Conservation (phyloP, 805 yeast species). For the Blastobotrys americana region DNA sequence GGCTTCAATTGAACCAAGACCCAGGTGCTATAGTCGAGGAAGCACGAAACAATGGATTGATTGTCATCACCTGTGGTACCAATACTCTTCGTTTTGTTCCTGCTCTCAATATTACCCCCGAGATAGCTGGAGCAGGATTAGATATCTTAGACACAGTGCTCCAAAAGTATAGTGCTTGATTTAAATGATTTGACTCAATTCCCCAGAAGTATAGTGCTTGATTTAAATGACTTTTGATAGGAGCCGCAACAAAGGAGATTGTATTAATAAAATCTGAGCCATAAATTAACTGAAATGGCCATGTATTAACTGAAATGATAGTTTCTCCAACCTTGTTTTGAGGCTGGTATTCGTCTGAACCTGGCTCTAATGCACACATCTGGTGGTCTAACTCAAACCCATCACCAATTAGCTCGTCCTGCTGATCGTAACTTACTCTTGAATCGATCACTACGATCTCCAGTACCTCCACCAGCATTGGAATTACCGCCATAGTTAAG, state of each 20-base stretch:
- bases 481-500: constrained; percentile 1
- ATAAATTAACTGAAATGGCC: no score
- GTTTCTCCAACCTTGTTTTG: no score
- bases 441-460: constrained; percentile 15
- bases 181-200: no score
- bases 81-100: constrained; percentile 89
- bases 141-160: constrained; percentile 53
- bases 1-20: constrained; percentile 64
- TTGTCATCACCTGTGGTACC: constrained; percentile 86
- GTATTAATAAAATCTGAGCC: no score
- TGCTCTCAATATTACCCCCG: constrained; percentile 74
- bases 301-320: no score
- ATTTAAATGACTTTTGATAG: no score
- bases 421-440: constrained; percentile 17
- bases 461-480: neutral
- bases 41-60: constrained; percentile 72
- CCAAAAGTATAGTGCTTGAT: no score
- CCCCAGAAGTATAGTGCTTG: no score
- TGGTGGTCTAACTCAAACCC: no score
- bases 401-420: constrained; percentile 21
- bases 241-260: no score
- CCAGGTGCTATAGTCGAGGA: constrained; percentile 55
- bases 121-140: constrained; percentile 63
- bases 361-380: no score
- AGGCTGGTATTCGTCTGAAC: no score